Evolutionary conservation across 2,329 filamentous ascomycete species (phyloP).

Genomic region (Alternaria arborescens): DNA sequence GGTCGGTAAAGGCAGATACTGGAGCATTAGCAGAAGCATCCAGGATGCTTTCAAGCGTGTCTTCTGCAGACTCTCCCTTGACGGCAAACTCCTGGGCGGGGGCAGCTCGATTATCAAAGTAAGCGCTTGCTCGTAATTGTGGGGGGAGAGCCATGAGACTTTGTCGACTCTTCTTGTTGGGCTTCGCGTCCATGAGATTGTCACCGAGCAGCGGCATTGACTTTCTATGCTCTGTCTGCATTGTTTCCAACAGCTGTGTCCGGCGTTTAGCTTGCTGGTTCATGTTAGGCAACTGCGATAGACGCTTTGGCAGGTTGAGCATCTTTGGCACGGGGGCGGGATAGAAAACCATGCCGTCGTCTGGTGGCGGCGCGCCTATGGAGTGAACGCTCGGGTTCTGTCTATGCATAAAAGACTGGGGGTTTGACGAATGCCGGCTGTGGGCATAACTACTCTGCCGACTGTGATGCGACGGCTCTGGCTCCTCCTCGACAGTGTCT

Average conservation of each 20-base stretch:
- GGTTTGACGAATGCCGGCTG: slow-evolving; percentile 36
- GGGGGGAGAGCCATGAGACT: slow-evolving; percentile 72
- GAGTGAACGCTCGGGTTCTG: slow-evolving; percentile 29
- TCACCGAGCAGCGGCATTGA: slow-evolving; percentile 51
- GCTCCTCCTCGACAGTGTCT: slow-evolving; percentile 53
- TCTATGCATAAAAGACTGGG: slow-evolving; percentile 57
- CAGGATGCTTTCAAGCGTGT: slow-evolving; percentile 88
- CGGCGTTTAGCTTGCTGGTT: slow-evolving; percentile 73
- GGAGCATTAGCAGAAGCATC: slow-evolving; percentile 89
- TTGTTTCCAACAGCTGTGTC: slow-evolving; percentile 74
- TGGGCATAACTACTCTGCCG: slow-evolving; percentile 12
- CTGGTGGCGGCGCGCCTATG: slow-evolving; percentile 62
- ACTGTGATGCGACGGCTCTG: slow-evolving; percentile 32
- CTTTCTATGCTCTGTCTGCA: slow-evolving; percentile 64
- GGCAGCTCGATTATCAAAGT: slow-evolving; percentile 75
- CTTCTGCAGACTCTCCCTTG: slow-evolving; percentile 82
- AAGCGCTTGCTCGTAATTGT: slow-evolving; percentile 88
- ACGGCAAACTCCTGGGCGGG: slow-evolving; percentile 64
- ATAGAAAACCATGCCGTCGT: slow-evolving; percentile 90
- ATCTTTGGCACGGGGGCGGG: slow-evolving; percentile 93
- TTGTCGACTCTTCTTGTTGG: slow-evolving; percentile 44
- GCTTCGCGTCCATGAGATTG: slow-evolving; percentile 13
- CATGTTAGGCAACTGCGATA: slow-evolving; percentile 76
- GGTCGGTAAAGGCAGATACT: slow-evolving; percentile 90
- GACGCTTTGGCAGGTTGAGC: slow-evolving; percentile 87